Evolutionary conservation across 305 asterid species (phyloP).

Genomic region (Striga hermonthica): DNA sequence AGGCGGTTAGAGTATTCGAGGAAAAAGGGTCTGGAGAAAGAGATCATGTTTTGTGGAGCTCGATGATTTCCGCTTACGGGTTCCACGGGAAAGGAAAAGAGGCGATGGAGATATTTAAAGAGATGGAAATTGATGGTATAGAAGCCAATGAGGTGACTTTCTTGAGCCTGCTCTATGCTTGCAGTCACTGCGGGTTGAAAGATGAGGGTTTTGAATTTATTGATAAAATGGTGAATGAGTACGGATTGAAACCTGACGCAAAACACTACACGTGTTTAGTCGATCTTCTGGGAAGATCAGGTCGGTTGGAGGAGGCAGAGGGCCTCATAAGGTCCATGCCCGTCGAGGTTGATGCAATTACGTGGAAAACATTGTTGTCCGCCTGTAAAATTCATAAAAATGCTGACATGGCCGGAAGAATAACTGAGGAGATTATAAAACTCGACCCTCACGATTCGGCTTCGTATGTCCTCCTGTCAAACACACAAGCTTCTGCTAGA

Average conservation of each 20-base stretch:
- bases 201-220: slow-evolving; percentile 66
- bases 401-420: slow-evolving; percentile 56
- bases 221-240: slow-evolving; percentile 49
- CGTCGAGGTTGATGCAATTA: slow-evolving; percentile 53
- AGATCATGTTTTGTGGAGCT: slow-evolving; percentile 73
- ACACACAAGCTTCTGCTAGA: slow-evolving; percentile 58
- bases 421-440: slow-evolving; percentile 57
- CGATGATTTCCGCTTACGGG: slow-evolving; percentile 92
- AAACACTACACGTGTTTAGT: slow-evolving; percentile 85
- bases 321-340: slow-evolving; percentile 70
- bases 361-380: slow-evolving; percentile 78
- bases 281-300: slow-evolving; percentile 85
- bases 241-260: slow-evolving; percentile 56
- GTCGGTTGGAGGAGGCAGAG: slow-evolving; percentile 76
- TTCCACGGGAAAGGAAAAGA: slow-evolving; percentile 81
- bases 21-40: slow-evolving; percentile 44
- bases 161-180: slow-evolving; percentile 81
- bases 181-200: slow-evolving; percentile 82
- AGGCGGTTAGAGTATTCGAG: slow-evolving; percentile 56
- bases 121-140: slow-evolving; percentile 59
- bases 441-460: slow-evolving; percentile 72
- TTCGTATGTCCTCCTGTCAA: slow-evolving; percentile 74
- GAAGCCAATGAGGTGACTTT: slow-evolving; percentile 68
- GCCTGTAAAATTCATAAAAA: slow-evolving; percentile 77
- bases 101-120: slow-evolving; percentile 54